Evolutionary conservation across 2,329 filamentous ascomycete species (phyloP).

Genomic region (Cladosporium halotolerans): DNA sequence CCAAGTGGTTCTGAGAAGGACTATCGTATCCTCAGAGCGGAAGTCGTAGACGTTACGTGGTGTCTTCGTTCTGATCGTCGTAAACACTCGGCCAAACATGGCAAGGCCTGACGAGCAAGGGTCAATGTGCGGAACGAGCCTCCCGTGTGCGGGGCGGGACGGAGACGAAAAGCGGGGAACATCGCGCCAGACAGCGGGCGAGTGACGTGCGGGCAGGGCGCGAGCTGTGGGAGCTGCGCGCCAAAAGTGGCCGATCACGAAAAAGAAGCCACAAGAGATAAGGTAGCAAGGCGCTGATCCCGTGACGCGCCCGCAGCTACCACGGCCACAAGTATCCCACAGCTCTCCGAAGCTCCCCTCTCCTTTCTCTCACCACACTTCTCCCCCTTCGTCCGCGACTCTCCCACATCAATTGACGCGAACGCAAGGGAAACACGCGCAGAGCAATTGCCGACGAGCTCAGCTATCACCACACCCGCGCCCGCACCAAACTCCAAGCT

Average conservation of each 20-base stretch:
- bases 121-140: no score
- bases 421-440: not conserved
- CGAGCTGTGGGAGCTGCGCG: not conserved
- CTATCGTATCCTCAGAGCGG: not conserved
- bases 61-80: not conserved
- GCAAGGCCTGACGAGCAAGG: no score
- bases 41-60: not conserved
- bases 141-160: no score
- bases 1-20: slow-evolving; percentile 7
- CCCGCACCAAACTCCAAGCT: slow-evolving; percentile 1
- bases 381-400: not conserved
- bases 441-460: not conserved
- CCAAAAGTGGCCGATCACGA: no score
- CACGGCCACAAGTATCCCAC: not conserved
- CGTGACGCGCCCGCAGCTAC: no score
- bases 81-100: no score
- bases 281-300: no score
- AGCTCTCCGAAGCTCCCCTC: not conserved
- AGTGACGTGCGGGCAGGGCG: slow-evolving; percentile 1
- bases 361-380: not conserved
- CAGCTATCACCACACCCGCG: slow-evolving; percentile 2
- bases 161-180: not conserved
- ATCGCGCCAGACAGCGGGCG: not conserved
- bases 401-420: not conserved
- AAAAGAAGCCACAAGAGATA: no score